Conservation (phyloP, 768 basidiomycete species). For the Gymnopilus dilepis region DNA sequence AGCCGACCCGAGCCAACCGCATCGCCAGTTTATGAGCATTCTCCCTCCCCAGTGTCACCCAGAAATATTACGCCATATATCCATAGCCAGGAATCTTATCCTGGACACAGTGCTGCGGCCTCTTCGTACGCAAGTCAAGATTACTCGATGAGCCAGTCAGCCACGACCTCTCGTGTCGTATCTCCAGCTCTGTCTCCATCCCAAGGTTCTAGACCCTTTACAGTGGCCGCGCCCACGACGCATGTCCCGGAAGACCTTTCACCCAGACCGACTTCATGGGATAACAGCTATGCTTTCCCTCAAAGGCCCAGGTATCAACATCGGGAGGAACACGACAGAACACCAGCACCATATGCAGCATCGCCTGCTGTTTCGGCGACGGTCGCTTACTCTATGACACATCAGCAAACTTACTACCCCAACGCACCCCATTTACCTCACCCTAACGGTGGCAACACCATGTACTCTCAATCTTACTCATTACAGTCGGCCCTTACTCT, state of each 20-base stretch:
- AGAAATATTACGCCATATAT: constrained; percentile 17
- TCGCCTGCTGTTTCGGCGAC: constrained; percentile 3
- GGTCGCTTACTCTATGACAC: not conserved
- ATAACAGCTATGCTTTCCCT: not conserved
- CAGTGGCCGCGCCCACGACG: not conserved
- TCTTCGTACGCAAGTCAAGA: constrained; percentile 1
- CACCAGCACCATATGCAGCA: constrained; percentile 7
- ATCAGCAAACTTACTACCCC: constrained; percentile 1
- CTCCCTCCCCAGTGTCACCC: constrained; percentile 27
- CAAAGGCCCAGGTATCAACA: constrained; percentile 10
- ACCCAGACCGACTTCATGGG: constrained; percentile 8
- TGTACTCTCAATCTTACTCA: constrained; percentile 14
- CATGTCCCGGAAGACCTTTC: constrained; percentile 3
- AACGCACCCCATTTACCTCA: constrained; percentile 6
- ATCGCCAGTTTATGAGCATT: constrained; percentile 25
- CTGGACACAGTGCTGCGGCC: not conserved
- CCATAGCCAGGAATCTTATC: constrained; percentile 17
- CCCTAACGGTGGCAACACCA: constrained; percentile 2
- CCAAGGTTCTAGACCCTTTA: constrained; percentile 1
- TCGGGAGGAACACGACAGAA: constrained; percentile 8
- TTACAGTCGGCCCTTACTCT: constrained; percentile 12
- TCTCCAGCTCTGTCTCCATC: not conserved
- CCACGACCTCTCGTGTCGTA: not conserved
- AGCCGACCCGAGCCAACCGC: constrained; percentile 22
- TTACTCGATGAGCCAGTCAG: constrained; percentile 1